Evolutionary conservation across 2,329 filamentous ascomycete genomes (phyloP).

Genomic region (Fusarium brachygibbosum): DNA sequence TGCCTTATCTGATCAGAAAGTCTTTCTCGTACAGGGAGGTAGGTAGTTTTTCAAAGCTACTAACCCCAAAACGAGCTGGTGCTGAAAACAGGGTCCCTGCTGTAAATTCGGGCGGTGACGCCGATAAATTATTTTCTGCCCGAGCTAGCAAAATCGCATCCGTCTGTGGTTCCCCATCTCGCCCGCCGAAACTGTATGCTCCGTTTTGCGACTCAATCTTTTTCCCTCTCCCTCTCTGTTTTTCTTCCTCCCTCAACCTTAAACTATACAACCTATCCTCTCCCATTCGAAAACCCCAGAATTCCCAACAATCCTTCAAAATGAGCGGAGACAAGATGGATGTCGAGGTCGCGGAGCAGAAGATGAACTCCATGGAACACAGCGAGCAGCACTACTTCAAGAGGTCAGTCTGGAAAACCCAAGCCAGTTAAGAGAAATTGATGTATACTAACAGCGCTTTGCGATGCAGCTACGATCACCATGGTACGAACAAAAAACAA

Average conservation of each 20-base stretch:
- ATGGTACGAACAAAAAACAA: conserved; percentile 71
- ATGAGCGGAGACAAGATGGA: conserved; percentile 70
- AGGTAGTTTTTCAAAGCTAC: conserved; percentile 1
- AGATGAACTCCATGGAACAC: conserved; percentile 83
- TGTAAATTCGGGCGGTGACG: conserved; percentile 48
- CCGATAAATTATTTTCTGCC: conserved; percentile 52
- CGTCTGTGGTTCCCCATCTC: conserved; percentile 35
- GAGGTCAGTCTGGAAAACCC: conserved; percentile 71
- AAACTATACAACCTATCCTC: neutral
- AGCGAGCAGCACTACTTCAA: conserved; percentile 99
- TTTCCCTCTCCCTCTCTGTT: conserved; percentile 5
- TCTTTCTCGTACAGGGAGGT: neutral
- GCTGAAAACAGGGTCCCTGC: conserved; percentile 37
- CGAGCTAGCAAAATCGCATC: conserved; percentile 48
- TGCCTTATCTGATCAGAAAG: neutral
- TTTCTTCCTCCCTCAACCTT: conserved; percentile 20
- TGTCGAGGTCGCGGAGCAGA: conserved; percentile 70
- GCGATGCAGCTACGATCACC: conserved; percentile 88
- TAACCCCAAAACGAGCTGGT: conserved; percentile 33
- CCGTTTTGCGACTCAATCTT: conserved; percentile 39
- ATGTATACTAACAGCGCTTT: conserved; percentile 54
- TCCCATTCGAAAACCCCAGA: conserved; percentile 8
- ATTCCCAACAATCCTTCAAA: conserved; percentile 35
- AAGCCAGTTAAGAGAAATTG: conserved; percentile 6
- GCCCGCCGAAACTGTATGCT: conserved; percentile 26